Evolutionary conservation across 1,139 yeast species (phyloP).

Genomic region (Yamadazyma epiphylla): DNA sequence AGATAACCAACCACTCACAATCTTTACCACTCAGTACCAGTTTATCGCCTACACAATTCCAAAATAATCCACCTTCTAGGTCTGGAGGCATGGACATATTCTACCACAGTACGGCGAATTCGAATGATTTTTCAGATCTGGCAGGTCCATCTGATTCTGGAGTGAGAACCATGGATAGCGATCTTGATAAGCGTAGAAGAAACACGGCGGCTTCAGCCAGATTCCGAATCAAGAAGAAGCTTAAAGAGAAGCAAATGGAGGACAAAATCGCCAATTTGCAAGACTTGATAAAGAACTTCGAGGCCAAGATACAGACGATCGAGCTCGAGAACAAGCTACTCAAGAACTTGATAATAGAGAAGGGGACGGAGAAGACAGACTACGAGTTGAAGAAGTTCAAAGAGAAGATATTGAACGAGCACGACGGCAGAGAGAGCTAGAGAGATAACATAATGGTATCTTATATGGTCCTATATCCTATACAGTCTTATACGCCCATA

Average conservation of each 20-base stretch:
- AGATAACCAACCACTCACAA: neutral
- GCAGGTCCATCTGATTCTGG: neutral
- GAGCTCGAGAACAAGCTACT: slow-evolving; percentile 83
- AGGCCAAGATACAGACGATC: slow-evolving; percentile 42
- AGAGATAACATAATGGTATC: neutral
- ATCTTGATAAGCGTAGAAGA: slow-evolving; percentile 47
- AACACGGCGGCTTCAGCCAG: slow-evolving; percentile 65
- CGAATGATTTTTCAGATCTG: neutral
- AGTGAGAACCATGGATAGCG: slow-evolving; percentile 12
- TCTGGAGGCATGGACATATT: neutral
- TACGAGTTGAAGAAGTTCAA: slow-evolving; percentile 35
- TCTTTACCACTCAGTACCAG: neutral
- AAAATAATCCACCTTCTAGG: neutral
- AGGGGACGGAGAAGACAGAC: slow-evolving; percentile 42
- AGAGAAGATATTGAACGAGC: slow-evolving; percentile 23
- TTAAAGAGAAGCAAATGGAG: slow-evolving; percentile 58
- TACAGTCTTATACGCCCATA: too few relatives aligned
- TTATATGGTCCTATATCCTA: too few relatives aligned
- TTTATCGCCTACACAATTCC: neutral
- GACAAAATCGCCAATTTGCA: slow-evolving; percentile 42
- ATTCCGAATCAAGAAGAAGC: slow-evolving; percentile 58
- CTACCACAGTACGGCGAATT: neutral
- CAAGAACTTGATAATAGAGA: slow-evolving; percentile 56
- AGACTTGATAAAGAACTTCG: slow-evolving; percentile 34
- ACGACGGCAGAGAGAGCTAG: neutral